Conservation (phyloP, 2,329 filamentous ascomycete genomes). For the Monosporascus sp. region DNA sequence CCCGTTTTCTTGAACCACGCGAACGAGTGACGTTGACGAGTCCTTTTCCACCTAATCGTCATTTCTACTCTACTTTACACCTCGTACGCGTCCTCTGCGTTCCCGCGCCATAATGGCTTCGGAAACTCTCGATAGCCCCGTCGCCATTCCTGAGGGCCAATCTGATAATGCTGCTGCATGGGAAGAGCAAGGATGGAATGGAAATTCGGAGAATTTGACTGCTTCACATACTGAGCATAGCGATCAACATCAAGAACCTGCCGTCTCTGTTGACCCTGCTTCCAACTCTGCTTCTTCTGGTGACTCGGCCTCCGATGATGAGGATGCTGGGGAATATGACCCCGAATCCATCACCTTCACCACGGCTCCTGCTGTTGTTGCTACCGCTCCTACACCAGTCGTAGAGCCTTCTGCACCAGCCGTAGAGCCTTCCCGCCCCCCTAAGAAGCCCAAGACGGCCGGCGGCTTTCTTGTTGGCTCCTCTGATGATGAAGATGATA, state of each 20-base stretch:
- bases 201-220: slow-evolving; percentile 47
- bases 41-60: not conserved
- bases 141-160: slow-evolving; percentile 7
- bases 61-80: not conserved
- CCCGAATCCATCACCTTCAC: slow-evolving; percentile 48
- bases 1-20: not conserved
- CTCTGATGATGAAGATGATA: slow-evolving; percentile 52
- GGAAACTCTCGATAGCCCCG: slow-evolving; percentile 15
- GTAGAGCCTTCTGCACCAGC: slow-evolving; percentile 24
- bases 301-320: slow-evolving; percentile 43
- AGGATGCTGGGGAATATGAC: slow-evolving; percentile 54
- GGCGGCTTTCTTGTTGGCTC: slow-evolving; percentile 57
- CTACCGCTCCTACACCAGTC: slow-evolving; percentile 15
- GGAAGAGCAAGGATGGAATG: slow-evolving; percentile 48
- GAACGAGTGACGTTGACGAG: not conserved
- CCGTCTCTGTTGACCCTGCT: slow-evolving; percentile 37
- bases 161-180: slow-evolving; percentile 27
- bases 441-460: slow-evolving; percentile 54
- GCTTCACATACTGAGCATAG: slow-evolving; percentile 49
- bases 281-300: slow-evolving; percentile 43
- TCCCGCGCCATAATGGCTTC: slow-evolving; percentile 20
- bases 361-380: slow-evolving; percentile 7
- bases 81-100: slow-evolving; percentile 1
- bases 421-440: slow-evolving; percentile 31
- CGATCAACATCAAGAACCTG: slow-evolving; percentile 47